Conservation (phyloP, 768 basidiomycete genomes). For the Trametes maxima region DNA sequence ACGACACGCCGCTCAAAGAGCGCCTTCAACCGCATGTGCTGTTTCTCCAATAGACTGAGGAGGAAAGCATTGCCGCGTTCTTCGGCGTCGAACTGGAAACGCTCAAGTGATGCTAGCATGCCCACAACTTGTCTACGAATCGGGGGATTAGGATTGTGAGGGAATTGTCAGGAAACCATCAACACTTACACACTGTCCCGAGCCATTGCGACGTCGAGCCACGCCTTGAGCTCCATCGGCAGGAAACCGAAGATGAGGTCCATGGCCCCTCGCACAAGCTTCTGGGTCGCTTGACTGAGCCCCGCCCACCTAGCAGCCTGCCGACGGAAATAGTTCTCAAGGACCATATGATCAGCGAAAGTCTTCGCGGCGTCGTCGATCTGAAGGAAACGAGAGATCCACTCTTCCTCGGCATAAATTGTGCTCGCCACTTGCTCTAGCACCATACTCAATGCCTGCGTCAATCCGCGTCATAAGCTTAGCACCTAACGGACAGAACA, state of each 20-base stretch:
- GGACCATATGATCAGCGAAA: conserved; percentile 92
- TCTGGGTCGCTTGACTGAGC: conserved; percentile 68
- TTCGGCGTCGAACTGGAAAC: conserved; percentile 74
- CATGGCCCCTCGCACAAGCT: conserved; percentile 86
- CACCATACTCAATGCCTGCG: conserved; percentile 72
- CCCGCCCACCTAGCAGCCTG: conserved; percentile 79
- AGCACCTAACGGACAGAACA: background rate
- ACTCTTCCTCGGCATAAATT: conserved; percentile 84
- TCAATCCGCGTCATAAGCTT: background rate
- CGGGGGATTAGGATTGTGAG: background rate
- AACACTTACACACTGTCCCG: conserved; percentile 73
- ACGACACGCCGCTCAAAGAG: conserved; percentile 78
- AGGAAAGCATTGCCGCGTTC: conserved; percentile 80
- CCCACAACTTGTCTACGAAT: conserved; percentile 80
- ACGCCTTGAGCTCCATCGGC: conserved; percentile 76
- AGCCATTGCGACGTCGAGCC: conserved; percentile 78
- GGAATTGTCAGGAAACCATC: background rate
- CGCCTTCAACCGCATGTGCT: conserved; percentile 75
- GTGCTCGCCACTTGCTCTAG: conserved; percentile 75
- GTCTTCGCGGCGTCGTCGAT: conserved; percentile 87
- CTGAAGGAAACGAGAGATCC: conserved; percentile 90
- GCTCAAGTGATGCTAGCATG: conserved; percentile 76
- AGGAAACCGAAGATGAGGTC: conserved; percentile 96
- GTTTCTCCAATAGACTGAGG: conserved; percentile 73
- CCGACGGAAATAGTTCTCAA: conserved; percentile 92